phyloP scores from a whole-genome alignment of 2,329 filamentous ascomycete genomes.

The Cladophialophora exuberans region DNA sequence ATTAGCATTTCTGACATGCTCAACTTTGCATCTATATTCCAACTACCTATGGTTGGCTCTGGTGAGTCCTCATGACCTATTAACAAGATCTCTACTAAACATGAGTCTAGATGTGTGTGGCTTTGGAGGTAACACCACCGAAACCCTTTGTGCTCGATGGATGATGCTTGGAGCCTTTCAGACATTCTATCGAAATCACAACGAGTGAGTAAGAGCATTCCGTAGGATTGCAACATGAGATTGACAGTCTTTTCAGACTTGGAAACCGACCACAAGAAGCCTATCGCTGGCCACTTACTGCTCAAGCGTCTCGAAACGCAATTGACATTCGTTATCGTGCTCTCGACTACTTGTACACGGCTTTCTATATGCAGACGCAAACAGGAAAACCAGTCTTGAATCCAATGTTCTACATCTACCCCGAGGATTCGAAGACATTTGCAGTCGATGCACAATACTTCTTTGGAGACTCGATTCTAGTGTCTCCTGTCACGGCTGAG shows the following conservation, averaged over 20 bases:
- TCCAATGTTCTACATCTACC: conserved; percentile 75
- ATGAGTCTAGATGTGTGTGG: conserved; percentile 70
- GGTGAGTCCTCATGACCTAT: background rate
- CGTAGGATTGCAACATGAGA: background rate
- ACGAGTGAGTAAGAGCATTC: conserved; percentile 43
- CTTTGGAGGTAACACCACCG: conserved; percentile 68
- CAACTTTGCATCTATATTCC: conserved; percentile 66
- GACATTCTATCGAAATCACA: conserved; percentile 78
- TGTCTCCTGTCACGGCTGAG: conserved; percentile 59
- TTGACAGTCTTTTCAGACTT: background rate
- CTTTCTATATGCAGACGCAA: conserved; percentile 62
- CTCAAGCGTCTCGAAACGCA: conserved; percentile 66
- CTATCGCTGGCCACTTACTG: conserved; percentile 69
- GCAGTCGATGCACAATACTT: conserved; percentile 61
- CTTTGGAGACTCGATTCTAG: conserved; percentile 60
- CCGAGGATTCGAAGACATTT: conserved; percentile 57
- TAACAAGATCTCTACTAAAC: background rate
- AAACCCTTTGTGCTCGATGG: conserved; percentile 76
- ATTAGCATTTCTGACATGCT: conserved; percentile 63
- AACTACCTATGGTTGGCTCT: conserved; percentile 68
- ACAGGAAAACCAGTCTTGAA: conserved; percentile 68
- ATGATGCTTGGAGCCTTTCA: conserved; percentile 72
- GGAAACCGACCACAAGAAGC: conserved; percentile 63
- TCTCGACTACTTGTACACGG: conserved; percentile 80
- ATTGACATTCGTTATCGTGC: conserved; percentile 75